Evolutionary conservation across 2,329 filamentous ascomycete genomes (phyloP).

Genomic region (Penicillium sp.): DNA sequence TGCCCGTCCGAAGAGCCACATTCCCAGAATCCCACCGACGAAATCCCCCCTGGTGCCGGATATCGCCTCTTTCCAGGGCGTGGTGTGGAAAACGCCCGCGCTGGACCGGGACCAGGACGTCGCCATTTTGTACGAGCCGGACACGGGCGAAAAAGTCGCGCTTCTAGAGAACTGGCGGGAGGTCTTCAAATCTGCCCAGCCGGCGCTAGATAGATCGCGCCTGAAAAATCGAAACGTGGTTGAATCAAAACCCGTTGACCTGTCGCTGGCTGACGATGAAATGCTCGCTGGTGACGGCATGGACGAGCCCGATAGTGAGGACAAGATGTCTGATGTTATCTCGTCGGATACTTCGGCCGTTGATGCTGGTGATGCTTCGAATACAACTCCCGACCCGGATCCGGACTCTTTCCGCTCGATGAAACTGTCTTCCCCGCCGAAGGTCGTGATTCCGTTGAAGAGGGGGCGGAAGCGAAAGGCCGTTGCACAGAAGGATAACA

Average conservation of each 20-base stretch:
- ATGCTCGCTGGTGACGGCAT: conserved; percentile 1
- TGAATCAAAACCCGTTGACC: neutral
- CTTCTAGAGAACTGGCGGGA: conserved; percentile 49
- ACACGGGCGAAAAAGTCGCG: conserved; percentile 43
- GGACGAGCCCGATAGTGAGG: conserved; percentile 12
- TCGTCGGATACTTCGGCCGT: conserved; percentile 14
- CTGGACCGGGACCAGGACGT: conserved; percentile 25
- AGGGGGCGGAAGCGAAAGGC: conserved; percentile 5
- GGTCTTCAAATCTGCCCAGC: conserved; percentile 40
- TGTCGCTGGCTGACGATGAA: conserved; percentile 5
- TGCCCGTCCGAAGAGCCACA: neutral
- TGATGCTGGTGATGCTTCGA: conserved; percentile 21
- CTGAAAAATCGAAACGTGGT: conserved; percentile 15
- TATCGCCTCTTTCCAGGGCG: conserved; percentile 37
- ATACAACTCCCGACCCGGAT: conserved; percentile 21
- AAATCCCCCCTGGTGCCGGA: conserved; percentile 21
- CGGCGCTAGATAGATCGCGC: conserved; percentile 26
- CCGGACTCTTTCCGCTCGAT: neutral
- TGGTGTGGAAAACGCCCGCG: conserved; percentile 39
- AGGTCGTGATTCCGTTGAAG: conserved; percentile 8
- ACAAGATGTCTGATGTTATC: conserved; percentile 20
- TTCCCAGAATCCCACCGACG: neutral
- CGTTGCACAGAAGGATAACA: conserved; percentile 10
- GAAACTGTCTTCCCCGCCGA: conserved; percentile 15
- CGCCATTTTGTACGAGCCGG: conserved; percentile 36